Conservation (phyloP, 2,329 filamentous ascomycete species). For the Penicillium aurantiogriseum region DNA sequence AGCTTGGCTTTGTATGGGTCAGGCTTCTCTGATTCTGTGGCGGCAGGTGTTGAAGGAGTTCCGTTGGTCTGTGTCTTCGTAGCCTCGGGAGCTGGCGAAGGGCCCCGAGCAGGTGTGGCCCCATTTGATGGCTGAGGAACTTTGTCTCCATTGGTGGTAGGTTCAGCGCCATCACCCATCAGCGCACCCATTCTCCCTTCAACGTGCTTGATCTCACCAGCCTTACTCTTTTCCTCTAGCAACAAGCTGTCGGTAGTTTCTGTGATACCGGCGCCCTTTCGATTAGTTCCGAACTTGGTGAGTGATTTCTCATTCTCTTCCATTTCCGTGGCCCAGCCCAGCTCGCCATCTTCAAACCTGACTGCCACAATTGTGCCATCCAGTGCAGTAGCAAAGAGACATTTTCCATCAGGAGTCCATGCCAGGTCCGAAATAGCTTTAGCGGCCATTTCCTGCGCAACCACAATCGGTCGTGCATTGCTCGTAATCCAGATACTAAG, state of each 20-base stretch:
- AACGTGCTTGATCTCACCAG: conserved; percentile 81
- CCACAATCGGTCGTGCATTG: conserved; percentile 84
- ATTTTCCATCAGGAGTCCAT: conserved; percentile 90
- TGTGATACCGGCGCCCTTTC: conserved; percentile 84
- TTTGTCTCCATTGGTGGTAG: conserved; percentile 49
- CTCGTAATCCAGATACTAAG: conserved; percentile 98
- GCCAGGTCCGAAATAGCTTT: conserved; percentile 94
- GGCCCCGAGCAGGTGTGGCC: conserved; percentile 34
- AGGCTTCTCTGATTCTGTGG: conserved; percentile 39
- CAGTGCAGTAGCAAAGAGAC: conserved; percentile 78
- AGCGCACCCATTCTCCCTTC: conserved; percentile 97
- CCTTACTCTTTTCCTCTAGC: conserved; percentile 88
- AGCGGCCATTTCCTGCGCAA: conserved; percentile 80
- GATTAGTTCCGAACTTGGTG: conserved; percentile 85
- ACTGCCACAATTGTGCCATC: conserved; percentile 84
- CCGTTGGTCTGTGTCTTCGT: conserved; percentile 41
- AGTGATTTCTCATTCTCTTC: conserved; percentile 91
- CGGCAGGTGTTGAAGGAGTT: conserved; percentile 29
- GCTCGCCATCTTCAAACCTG: conserved; percentile 79
- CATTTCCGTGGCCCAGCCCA: conserved; percentile 81
- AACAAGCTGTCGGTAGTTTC: conserved; percentile 87
- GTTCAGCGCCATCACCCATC: conserved; percentile 77
- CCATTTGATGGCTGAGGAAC: conserved; percentile 47
- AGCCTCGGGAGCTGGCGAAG: conserved; percentile 34
- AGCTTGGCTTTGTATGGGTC: conserved; percentile 60